A percentile compares a stretch with the other conserved stretches of the same genome.
phyloP scores from a whole-genome alignment of 257 asterid genomes.

The Plantago ovata region DNA sequence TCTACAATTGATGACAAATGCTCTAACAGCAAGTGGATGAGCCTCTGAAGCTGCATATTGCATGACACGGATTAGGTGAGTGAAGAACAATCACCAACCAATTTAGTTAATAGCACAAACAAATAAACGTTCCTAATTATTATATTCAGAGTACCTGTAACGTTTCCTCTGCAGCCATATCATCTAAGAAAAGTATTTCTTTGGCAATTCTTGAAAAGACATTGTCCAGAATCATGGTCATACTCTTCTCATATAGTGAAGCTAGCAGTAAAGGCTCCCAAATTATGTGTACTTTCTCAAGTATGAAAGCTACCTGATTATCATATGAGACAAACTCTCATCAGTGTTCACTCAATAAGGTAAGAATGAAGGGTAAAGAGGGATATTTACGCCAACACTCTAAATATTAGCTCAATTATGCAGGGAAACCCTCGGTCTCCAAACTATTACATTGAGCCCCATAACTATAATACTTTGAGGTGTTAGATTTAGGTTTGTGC shows the following conservation, averaged over 20 bases:
- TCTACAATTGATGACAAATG: slow-evolving; percentile 65
- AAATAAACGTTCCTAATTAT: neutral
- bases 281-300: slow-evolving; percentile 93
- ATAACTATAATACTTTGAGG: too few relatives aligned
- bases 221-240: slow-evolving; percentile 60
- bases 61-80: slow-evolving; percentile 1
- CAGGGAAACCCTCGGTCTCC: too few relatives aligned
- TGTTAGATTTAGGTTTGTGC: too few relatives aligned
- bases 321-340: slow-evolving; percentile 14
- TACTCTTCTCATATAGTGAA: slow-evolving; percentile 66
- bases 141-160: slow-evolving; percentile 53
- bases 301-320: slow-evolving; percentile 84
- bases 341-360: slow-evolving; percentile 14
- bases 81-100: slow-evolving; percentile 6
- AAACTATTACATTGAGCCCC: too few relatives aligned
- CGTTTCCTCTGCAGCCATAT: slow-evolving; percentile 98
- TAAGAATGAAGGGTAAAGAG: slow-evolving; percentile 8
- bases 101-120: slow-evolving; percentile 22
- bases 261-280: slow-evolving; percentile 86
- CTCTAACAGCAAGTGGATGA: slow-evolving; percentile 79
- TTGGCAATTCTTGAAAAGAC: slow-evolving; percentile 69
- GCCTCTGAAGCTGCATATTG: slow-evolving; percentile 63
- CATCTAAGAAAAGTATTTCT: slow-evolving; percentile 85
- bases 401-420: too few relatives aligned
- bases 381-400: neutral